Evolutionary conservation across 2,329 filamentous ascomycete species (phyloP).

Genomic region (Cladosporium sp.): DNA sequence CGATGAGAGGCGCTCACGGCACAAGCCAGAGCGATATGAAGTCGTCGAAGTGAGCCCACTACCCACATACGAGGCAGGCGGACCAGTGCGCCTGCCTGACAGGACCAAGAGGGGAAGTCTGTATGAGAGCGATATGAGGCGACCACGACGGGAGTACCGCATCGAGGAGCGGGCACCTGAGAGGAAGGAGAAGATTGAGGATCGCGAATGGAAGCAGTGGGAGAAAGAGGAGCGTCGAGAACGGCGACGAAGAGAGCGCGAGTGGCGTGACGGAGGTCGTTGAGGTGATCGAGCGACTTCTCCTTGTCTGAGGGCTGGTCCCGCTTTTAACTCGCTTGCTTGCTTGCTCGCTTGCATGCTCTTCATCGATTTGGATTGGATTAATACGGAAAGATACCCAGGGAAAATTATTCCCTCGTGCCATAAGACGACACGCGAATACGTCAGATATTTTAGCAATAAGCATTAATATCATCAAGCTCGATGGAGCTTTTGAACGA

Average conservation of each 20-base stretch:
- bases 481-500: not conserved
- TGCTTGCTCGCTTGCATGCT: not conserved
- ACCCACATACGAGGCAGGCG: not conserved
- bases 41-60: slow-evolving; percentile 13
- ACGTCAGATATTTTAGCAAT: not conserved
- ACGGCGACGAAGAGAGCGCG: slow-evolving; percentile 3
- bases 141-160: slow-evolving; percentile 9
- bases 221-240: slow-evolving; percentile 7
- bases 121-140: slow-evolving; percentile 11
- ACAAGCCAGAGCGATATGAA: slow-evolving; percentile 14
- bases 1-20: slow-evolving; percentile 3
- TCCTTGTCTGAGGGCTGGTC: not conserved
- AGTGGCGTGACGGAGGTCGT: not conserved
- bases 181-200: not conserved
- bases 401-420: not conserved
- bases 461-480: not conserved
- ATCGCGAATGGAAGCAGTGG: slow-evolving; percentile 6
- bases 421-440: not conserved
- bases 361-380: not conserved
- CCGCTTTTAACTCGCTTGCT: not conserved
- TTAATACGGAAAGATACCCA: not conserved
- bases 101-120: slow-evolving; percentile 2
- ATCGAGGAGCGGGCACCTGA: slow-evolving; percentile 8
- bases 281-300: not conserved
- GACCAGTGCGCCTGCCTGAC: slow-evolving; percentile 5